Conservation (phyloP, 129 eudicot genomes). For the Mikania micrantha region DNA sequence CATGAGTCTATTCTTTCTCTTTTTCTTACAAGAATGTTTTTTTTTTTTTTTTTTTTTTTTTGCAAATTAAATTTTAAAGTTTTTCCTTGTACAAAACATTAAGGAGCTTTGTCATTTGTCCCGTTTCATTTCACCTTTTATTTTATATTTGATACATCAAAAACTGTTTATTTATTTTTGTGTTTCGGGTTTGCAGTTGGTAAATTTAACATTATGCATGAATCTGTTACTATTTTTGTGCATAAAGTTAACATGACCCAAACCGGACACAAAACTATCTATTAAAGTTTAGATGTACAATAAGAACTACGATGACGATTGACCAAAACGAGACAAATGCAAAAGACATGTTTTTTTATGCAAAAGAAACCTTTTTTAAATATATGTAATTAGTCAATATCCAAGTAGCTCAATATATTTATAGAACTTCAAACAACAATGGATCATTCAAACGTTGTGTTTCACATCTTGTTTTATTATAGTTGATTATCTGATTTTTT, state of each 20-base stretch:
- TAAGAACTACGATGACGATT: background rate
- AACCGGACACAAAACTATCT: background rate
- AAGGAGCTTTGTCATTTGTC: background rate
- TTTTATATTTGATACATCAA: background rate
- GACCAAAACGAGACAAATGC: background rate
- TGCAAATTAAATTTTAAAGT: too few species aligned
- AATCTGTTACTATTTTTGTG: background rate
- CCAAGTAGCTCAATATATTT: too few species aligned
- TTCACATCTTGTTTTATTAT: background rate
- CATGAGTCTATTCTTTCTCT: background rate
- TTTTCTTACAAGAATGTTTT: background rate
- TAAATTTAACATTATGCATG: background rate
- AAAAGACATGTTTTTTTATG: background rate
- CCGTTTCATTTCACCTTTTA: background rate
- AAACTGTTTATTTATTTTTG: too few species aligned
- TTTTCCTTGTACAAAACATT: background rate
- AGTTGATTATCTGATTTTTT: background rate
- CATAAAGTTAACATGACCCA: background rate
- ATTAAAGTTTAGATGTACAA: background rate
- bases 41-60: background rate
- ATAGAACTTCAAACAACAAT: background rate
- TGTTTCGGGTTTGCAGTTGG: background rate
- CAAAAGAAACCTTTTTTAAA: background rate
- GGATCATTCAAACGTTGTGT: background rate
- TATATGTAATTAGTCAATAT: background rate